Percentiles rank a stretch among this genome's conserved stretches.
Conservation (phyloP, 106 monocot genomes). For the Amphibolis antarctica region DNA sequence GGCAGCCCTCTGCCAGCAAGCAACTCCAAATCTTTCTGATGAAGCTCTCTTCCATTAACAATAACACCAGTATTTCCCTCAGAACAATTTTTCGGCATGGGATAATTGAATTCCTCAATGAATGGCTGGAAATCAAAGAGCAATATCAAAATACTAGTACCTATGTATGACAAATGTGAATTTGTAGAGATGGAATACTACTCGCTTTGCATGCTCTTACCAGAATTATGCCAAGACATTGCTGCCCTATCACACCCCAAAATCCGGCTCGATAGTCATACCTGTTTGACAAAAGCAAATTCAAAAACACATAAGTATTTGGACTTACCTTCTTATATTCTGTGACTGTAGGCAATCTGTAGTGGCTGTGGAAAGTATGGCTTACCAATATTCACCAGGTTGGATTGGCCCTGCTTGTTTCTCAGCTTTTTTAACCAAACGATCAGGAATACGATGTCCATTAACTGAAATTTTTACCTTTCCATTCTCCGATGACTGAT, state of each 20-base stretch:
- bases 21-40: conserved; percentile 71
- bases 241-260: conserved; percentile 80
- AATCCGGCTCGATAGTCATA: conserved; percentile 97
- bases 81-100: conserved; percentile 75
- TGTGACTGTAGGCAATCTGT: not conserved
- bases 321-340: not conserved
- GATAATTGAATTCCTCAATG: conserved; percentile 90
- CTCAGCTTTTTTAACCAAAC: conserved; percentile 80
- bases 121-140: conserved; percentile 50
- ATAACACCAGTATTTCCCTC: conserved; percentile 73
- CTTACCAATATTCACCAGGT: conserved; percentile 90
- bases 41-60: conserved; percentile 95
- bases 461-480: conserved; percentile 67
- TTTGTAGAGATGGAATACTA: not conserved
- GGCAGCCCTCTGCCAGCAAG: conserved; percentile 72
- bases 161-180: not conserved
- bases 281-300: conserved; percentile 22
- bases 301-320: not conserved
- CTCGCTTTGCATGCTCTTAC: conserved; percentile 36
- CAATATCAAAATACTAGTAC: not conserved
- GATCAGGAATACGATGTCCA: conserved; percentile 66
- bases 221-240: conserved; percentile 90
- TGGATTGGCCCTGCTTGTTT: conserved; percentile 74
- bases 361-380: not conserved
- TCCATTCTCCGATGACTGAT: conserved; percentile 31